phyloP scores from a whole-genome alignment of 306 rosid genomes.

The Corylus heterophylla region DNA sequence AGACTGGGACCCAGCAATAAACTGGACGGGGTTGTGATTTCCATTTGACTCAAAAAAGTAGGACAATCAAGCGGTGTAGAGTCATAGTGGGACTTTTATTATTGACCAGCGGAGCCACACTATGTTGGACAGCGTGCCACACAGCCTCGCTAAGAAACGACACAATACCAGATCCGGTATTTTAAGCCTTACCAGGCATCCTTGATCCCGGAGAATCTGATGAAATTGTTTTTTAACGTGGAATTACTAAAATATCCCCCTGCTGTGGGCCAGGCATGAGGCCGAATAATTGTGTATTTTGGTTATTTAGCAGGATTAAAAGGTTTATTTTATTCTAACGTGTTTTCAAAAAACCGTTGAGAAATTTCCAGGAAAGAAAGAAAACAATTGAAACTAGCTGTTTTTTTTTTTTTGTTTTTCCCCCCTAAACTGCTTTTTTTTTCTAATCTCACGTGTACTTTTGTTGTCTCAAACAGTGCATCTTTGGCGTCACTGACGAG shows the following conservation, averaged over 20 bases:
- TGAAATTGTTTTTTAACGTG: neutral
- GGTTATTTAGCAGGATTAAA: too few species aligned
- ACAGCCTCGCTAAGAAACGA: neutral
- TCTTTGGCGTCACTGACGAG: conserved; percentile 89
- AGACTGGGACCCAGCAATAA: neutral
- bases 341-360: too few species aligned
- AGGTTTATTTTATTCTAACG: too few species aligned
- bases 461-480: conserved; percentile 47
- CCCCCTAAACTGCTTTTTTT: neutral
- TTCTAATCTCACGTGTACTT: neutral
- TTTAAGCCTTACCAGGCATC: too few species aligned
- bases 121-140: conserved; percentile 10
- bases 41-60: neutral
- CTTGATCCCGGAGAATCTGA: neutral
- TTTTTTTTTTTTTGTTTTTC: too few species aligned
- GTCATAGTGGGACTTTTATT: neutral
- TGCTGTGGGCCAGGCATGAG: neutral
- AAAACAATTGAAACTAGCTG: too few species aligned
- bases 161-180: conserved; percentile 8
- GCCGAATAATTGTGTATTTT: neutral
- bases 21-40: neutral
- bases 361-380: neutral
- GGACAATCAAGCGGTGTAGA: neutral
- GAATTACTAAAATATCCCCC: neutral
- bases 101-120: neutral